These are phyloP conservation scores for Rostrohypoxylon terebratum DNA, from an alignment of 495 filamentous ascomycete genomes.

Conservation along the genomic window DNA sequence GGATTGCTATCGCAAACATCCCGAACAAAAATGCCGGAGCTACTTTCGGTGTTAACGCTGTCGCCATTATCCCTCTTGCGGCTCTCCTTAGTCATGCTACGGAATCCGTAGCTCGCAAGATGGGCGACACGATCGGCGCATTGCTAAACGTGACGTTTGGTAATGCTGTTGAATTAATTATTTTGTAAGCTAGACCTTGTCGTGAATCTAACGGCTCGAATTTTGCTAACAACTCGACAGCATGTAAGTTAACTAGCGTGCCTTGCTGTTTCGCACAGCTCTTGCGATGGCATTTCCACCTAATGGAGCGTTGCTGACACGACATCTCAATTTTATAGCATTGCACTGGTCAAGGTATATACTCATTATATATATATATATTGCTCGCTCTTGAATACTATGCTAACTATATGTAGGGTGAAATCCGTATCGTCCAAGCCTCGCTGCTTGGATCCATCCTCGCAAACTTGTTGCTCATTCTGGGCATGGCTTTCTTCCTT, in stretches of 20 bases:
- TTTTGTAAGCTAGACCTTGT: conserved; percentile 66
- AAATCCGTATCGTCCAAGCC: conserved; percentile 91
- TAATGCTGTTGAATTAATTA: conserved; percentile 90
- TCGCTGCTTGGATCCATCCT: conserved; percentile 89
- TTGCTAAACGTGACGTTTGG: conserved; percentile 90
- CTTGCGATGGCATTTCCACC: neutral
- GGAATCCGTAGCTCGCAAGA: conserved; percentile 79
- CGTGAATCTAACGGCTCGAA: neutral
- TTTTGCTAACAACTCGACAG: conserved; percentile 43
- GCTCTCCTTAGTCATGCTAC: conserved; percentile 83
- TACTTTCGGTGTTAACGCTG: conserved; percentile 82
- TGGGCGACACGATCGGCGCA: conserved; percentile 85
- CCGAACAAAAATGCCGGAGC: conserved; percentile 49
- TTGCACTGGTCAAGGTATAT: conserved; percentile 72
- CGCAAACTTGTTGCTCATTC: conserved; percentile 85
- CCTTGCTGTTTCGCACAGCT: too few species aligned
- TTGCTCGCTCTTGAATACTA: neutral
- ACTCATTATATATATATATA: neutral
- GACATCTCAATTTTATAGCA: conserved; percentile 55
- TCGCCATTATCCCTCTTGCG: conserved; percentile 86
- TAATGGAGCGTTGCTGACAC: conserved; percentile 33
- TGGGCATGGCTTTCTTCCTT: conserved; percentile 90
- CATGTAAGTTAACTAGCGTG: conserved; percentile 49
- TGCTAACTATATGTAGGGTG: conserved; percentile 66
- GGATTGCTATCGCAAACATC: conserved; percentile 72